Base-by-base conservation (phyloP, 805 yeast genomes). In the Metschnikowia cubensis region DNA sequence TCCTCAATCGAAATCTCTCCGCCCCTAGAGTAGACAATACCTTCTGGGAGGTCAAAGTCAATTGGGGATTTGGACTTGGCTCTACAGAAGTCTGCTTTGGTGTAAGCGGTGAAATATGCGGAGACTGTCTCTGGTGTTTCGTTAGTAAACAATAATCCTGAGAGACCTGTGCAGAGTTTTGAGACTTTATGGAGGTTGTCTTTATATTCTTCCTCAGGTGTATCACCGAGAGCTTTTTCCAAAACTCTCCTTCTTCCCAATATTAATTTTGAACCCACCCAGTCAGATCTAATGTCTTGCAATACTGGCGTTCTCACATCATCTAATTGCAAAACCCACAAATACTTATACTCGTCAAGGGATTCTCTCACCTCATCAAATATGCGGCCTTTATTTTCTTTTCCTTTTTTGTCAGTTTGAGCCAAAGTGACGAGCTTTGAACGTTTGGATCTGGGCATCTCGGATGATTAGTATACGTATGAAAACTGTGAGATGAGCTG, bases 381-480 rank as follows among this genome's bases (percentile, higher is more conserved):
- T 59, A 92, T 83, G 62, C 92, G 79, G 59, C 83, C 92, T 68
- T 94, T 94, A 72, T 89, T 90, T 61, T 89, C 97, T 58, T 85
- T 84, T 45, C 97, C 97, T 67, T 94, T 94, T 71, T 90, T 94
- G 59, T 90, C 97, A 55, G 98, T 92, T 66, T 92, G 92, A 35
- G 99, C 94, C 60, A 94, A 77, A 13, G 98, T 88, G 53, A 94
- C 96, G 60, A 91, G 84, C 83, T 89, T 94, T 59, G 97, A 86
- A 81, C 98, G 92, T 69, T 84, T 91, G 35, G 97, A 90, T 80
- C 96, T 89, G 55, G 99, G 97, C 99, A 92, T 92, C 51, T 59
- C 48, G 34, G 13, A 22, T 17, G 22, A 41, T 44, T n/a, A 29
- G 41, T 47, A 40, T 44, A 35, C n/a, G 35, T n/a, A 32, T n/a